Conservation (phyloP, 495 filamentous ascomycete species). For the Cladorrhinum samala region DNA sequence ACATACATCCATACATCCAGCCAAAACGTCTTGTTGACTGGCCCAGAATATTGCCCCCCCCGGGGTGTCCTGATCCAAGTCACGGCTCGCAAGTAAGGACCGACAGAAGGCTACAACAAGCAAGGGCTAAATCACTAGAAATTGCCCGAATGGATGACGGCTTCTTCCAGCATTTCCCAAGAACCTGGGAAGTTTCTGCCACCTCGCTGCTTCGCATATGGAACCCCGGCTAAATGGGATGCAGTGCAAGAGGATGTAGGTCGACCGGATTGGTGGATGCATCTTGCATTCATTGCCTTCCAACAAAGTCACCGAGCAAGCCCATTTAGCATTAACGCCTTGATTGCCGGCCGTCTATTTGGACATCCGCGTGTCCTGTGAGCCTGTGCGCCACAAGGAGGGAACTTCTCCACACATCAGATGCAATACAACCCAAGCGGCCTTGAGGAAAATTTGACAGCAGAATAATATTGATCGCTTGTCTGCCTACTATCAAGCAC, state of each 20-base stretch:
- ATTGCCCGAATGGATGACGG: conserved; percentile 19
- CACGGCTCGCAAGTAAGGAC: neutral
- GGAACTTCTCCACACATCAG: conserved; percentile 14
- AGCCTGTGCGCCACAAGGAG: conserved; percentile 15
- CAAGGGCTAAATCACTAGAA: conserved; percentile 3
- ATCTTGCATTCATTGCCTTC: too few species aligned
- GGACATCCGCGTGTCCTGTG: conserved; percentile 12
- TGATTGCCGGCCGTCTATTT: conserved; percentile 15
- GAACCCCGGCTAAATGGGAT: conserved; percentile 13
- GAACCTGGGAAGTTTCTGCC: conserved; percentile 14
- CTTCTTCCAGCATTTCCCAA: conserved; percentile 4
- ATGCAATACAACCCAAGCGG: conserved; percentile 21
- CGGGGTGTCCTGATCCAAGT: too few species aligned
- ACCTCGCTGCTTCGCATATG: conserved; percentile 1
- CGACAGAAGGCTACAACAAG: neutral
- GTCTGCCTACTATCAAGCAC: too few species aligned
- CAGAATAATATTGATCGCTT: neutral
- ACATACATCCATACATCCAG: too few species aligned
- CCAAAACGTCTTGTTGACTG: too few species aligned
- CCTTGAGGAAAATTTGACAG: neutral
- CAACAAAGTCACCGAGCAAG: neutral
- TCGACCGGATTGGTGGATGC: neutral
- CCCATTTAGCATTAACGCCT: conserved; percentile 17
- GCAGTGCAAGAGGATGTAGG: conserved; percentile 2
- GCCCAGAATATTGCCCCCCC: too few species aligned